phyloP scores from a whole-genome alignment of 2,329 filamentous ascomycete genomes.

The Fusarium floridanum region DNA sequence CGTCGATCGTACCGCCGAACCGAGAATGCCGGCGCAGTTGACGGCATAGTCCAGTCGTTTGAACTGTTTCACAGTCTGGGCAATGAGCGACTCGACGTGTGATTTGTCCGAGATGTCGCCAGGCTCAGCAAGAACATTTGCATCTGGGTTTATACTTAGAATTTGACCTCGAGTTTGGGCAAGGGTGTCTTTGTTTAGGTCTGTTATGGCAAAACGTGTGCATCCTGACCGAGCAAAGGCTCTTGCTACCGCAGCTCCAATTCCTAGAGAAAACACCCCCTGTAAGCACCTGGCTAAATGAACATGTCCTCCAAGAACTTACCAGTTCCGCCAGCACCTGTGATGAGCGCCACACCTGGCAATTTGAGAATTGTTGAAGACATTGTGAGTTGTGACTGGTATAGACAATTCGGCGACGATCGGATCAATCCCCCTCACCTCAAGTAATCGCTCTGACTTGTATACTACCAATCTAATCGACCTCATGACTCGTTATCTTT shows the following conservation, averaged over 20 bases:
- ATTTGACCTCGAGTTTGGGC: neutral
- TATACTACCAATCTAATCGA: neutral
- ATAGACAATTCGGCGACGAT: neutral
- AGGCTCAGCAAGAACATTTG: neutral
- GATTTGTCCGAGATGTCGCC: slow-evolving; percentile 60
- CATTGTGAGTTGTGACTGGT: neutral
- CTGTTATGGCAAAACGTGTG: neutral
- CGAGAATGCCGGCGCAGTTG: slow-evolving; percentile 66
- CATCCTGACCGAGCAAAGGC: neutral
- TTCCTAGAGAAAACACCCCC: neutral
- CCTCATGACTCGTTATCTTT: slow-evolving; percentile 2
- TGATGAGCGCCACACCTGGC: slow-evolving; percentile 61
- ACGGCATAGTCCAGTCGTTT: slow-evolving; percentile 67
- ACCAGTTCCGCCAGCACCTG: slow-evolving; percentile 51
- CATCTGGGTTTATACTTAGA: neutral
- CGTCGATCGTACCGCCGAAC: slow-evolving; percentile 48
- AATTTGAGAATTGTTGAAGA: slow-evolving; percentile 43
- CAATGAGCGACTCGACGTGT: slow-evolving; percentile 57
- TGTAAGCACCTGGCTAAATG: neutral
- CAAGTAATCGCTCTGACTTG: neutral
- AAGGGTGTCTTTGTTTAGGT: neutral
- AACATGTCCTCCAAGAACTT: neutral
- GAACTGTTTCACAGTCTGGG: slow-evolving; percentile 51
- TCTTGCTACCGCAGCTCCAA: neutral
- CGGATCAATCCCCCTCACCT: neutral